These are phyloP conservation scores for Peltaster fructicola DNA, from an alignment of 2,329 filamentous ascomycete genomes.

Conservation along the genomic window DNA sequence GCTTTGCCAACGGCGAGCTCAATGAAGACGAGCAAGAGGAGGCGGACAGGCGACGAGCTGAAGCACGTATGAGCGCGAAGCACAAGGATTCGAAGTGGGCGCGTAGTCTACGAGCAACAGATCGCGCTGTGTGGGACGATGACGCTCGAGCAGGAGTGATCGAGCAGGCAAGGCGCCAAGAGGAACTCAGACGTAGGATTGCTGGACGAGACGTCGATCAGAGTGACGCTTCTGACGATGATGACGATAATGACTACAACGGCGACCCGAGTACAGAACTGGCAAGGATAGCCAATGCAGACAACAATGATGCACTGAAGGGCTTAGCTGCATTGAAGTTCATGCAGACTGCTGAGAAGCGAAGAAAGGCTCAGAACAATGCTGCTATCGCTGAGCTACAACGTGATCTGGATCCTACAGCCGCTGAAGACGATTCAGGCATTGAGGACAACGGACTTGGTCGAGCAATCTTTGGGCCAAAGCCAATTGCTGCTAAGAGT, in stretches of 20 bases:
- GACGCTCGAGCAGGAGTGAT: constrained; percentile 60
- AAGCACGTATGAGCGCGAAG: constrained; percentile 69
- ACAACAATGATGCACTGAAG: constrained; percentile 24
- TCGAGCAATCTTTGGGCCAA: constrained; percentile 51
- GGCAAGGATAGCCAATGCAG: constrained; percentile 21
- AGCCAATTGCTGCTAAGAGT: constrained; percentile 15
- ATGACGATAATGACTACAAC: constrained; percentile 42
- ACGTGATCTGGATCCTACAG: constrained; percentile 16
- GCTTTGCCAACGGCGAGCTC: constrained; percentile 40
- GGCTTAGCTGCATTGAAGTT: constrained; percentile 70
- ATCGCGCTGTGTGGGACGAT: constrained; percentile 74
- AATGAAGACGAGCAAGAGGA: constrained; percentile 47
- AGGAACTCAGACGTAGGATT: constrained; percentile 64
- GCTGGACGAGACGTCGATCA: constrained; percentile 48
- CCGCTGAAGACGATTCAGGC: constrained; percentile 34
- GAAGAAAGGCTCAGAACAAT: constrained; percentile 63
- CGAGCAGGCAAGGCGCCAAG: constrained; percentile 66
- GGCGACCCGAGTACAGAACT: constrained; percentile 21
- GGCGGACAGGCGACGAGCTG: constrained; percentile 57
- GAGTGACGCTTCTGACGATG: constrained; percentile 38
- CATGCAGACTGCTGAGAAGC: constrained; percentile 76
- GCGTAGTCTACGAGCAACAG: constrained; percentile 62
- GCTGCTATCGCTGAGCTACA: constrained; percentile 26
- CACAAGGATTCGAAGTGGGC: constrained; percentile 88
- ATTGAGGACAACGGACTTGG: constrained; percentile 45